Evolutionary conservation across 1,139 yeast genomes (phyloP).

Genomic region (Geotrichum cucujoidarum): DNA sequence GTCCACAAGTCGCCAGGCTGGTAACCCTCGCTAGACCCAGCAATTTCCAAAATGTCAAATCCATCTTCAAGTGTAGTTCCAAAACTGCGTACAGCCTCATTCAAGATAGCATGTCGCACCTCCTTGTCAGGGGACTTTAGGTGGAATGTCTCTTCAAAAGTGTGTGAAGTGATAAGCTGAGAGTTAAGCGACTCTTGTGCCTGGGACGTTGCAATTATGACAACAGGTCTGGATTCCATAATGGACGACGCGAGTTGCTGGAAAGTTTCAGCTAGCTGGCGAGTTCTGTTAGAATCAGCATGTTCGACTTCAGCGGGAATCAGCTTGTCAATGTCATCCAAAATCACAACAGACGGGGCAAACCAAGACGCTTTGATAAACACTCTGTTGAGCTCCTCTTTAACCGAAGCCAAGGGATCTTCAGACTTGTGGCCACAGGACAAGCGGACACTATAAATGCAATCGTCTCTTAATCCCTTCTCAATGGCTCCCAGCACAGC

Average conservation of each 20-base stretch:
- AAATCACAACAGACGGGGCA: slow-evolving; percentile 65
- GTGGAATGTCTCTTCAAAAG: slow-evolving; percentile 59
- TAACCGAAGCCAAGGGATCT: slow-evolving; percentile 52
- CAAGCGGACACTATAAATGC: slow-evolving; percentile 44
- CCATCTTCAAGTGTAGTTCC: slow-evolving; percentile 36
- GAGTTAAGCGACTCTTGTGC: slow-evolving; percentile 65
- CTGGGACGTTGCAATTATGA: slow-evolving; percentile 53
- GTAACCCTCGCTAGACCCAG: slow-evolving; percentile 80
- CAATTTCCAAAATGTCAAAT: slow-evolving; percentile 64
- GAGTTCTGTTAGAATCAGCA: slow-evolving; percentile 54
- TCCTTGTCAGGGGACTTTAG: slow-evolving; percentile 67
- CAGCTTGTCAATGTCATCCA: slow-evolving; percentile 78
- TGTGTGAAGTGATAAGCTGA: slow-evolving; percentile 59
- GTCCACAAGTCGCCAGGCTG: slow-evolving; percentile 76
- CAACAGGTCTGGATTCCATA: slow-evolving; percentile 44
- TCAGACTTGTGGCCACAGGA: slow-evolving; percentile 54
- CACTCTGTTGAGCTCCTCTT: slow-evolving; percentile 48
- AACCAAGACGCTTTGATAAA: slow-evolving; percentile 69
- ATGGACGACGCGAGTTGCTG: slow-evolving; percentile 40
- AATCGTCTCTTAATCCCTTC: slow-evolving; percentile 38
- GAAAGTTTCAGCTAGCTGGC: slow-evolving; percentile 52
- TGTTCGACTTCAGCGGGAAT: slow-evolving; percentile 72
- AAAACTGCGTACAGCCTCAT: slow-evolving; percentile 41
- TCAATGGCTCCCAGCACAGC: slow-evolving; percentile 46
- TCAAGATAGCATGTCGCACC: slow-evolving; percentile 51